Conservation (phyloP, 2,329 filamentous ascomycete species). For the Bisporella sp. region DNA sequence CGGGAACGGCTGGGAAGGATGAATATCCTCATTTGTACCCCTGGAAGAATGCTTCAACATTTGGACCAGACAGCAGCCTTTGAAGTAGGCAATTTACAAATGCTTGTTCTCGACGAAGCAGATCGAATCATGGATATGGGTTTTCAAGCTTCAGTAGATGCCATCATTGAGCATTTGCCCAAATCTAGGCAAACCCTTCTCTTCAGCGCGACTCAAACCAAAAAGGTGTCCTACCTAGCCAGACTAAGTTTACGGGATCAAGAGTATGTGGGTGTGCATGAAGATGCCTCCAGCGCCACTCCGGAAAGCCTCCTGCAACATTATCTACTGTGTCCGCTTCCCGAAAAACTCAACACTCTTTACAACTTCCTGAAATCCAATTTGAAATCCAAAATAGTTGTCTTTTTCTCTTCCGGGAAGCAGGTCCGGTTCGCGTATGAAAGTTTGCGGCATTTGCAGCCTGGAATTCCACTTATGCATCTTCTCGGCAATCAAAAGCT, state of each 20-base stretch:
- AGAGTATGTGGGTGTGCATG: slow-evolving; percentile 92
- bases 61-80: slow-evolving; percentile 88
- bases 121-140: slow-evolving; percentile 98
- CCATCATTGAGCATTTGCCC: slow-evolving; percentile 86
- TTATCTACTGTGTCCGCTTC: slow-evolving; percentile 78
- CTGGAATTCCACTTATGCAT: slow-evolving; percentile 87
- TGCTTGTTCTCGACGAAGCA: slow-evolving; percentile 91
- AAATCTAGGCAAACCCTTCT: slow-evolving; percentile 82
- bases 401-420: slow-evolving; percentile 92
- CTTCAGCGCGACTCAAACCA: slow-evolving; percentile 95
- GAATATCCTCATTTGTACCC: slow-evolving; percentile 96
- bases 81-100: slow-evolving; percentile 83
- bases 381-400: slow-evolving; percentile 88
- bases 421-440: slow-evolving; percentile 96
- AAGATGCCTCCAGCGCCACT: slow-evolving; percentile 71
- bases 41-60: slow-evolving; percentile 91
- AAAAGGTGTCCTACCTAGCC: slow-evolving; percentile 85
- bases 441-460: slow-evolving; percentile 84
- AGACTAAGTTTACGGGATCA: slow-evolving; percentile 82
- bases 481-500: slow-evolving; percentile 94
- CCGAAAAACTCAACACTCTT: slow-evolving; percentile 84
- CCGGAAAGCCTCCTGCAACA: slow-evolving; percentile 82
- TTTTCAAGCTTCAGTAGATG: slow-evolving; percentile 84
- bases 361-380: slow-evolving; percentile 91
- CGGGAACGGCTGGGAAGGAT: slow-evolving; percentile 78